Evolutionary conservation across 2,329 filamentous ascomycete species (phyloP).

Genomic region (Ploettnerulaceae sp.): DNA sequence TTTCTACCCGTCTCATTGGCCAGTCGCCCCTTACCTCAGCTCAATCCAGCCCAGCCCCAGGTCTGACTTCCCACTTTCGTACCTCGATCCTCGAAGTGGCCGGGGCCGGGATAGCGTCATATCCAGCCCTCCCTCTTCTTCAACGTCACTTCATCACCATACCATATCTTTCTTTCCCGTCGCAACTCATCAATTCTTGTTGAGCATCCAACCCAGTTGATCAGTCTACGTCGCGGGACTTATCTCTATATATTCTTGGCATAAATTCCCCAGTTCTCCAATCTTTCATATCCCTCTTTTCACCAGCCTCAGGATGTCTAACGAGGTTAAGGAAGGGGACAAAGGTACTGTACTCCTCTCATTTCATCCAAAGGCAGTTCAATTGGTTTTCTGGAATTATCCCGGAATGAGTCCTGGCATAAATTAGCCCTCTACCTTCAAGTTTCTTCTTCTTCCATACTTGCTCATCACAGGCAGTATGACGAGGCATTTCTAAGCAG

Average conservation of each 20-base stretch:
- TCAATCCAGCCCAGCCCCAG: no score
- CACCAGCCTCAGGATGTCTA: conserved; percentile 39
- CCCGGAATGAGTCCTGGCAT: no score
- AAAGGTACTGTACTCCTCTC: conserved; percentile 37
- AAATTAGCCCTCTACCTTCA: no score
- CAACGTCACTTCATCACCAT: conserved; percentile 18
- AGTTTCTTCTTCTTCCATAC: no score
- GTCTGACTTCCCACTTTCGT: conserved; percentile 1
- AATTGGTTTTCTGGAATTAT: not conserved
- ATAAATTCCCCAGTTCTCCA: conserved; percentile 1
- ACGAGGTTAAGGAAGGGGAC: conserved; percentile 46
- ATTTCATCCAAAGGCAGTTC: not conserved
- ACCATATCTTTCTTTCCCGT: conserved; percentile 14
- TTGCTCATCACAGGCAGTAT: no score
- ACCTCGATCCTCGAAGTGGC: conserved; percentile 6
- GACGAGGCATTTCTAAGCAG: not conserved
- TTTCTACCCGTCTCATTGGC: conserved; percentile 7
- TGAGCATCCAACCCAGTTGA: conserved; percentile 14
- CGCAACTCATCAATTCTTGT: conserved; percentile 26
- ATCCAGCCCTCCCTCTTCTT: conserved; percentile 17
- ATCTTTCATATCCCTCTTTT: conserved; percentile 14
- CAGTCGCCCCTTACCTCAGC: not conserved
- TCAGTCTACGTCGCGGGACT: conserved; percentile 17
- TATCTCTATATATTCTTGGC: not conserved
- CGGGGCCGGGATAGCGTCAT: conserved; percentile 9